phyloP scores from a whole-genome alignment of 352 stramenopile species.

The Phytophthora palmivora region DNA sequence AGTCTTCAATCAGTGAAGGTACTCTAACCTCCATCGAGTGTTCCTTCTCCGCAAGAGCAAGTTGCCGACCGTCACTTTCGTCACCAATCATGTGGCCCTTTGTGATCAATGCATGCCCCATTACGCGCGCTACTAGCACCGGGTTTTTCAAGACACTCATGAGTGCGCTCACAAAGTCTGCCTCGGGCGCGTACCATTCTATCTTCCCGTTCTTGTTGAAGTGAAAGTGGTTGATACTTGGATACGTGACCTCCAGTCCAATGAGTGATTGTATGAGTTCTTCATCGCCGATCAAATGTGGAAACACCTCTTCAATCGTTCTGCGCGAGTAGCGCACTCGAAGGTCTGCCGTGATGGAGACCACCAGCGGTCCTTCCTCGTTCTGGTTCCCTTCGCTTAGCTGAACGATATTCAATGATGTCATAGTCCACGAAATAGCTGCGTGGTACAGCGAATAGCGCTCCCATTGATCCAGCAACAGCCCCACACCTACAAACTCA shows the following conservation, averaged over 20 bases:
- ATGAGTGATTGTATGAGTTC: constrained; percentile 43
- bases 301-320: constrained; percentile 56
- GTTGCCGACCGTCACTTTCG: constrained; percentile 22
- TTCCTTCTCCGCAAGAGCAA: not conserved
- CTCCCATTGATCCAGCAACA: constrained; percentile 54
- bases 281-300: constrained; percentile 39
- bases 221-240: constrained; percentile 48
- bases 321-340: constrained; percentile 46
- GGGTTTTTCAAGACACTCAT: constrained; percentile 34
- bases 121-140: constrained; percentile 26
- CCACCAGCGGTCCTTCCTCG: constrained; percentile 26
- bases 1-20: not conserved
- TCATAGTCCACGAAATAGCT: constrained; percentile 43
- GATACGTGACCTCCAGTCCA: constrained; percentile 44
- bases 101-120: constrained; percentile 43
- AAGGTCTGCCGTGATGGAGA: constrained; percentile 34
- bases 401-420: constrained; percentile 40
- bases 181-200: constrained; percentile 43
- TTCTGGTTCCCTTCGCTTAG: constrained; percentile 33
- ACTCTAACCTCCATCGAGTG: not conserved
- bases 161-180: constrained; percentile 43
- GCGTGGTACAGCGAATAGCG: constrained; percentile 53
- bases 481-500: constrained; percentile 40
- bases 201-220: constrained; percentile 49
- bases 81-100: constrained; percentile 49